A percentile compares a stretch with the other conserved stretches of the same genome.
Conservation (phyloP, 345 rosid species). For the Eucalyptus paniculata region DNA sequence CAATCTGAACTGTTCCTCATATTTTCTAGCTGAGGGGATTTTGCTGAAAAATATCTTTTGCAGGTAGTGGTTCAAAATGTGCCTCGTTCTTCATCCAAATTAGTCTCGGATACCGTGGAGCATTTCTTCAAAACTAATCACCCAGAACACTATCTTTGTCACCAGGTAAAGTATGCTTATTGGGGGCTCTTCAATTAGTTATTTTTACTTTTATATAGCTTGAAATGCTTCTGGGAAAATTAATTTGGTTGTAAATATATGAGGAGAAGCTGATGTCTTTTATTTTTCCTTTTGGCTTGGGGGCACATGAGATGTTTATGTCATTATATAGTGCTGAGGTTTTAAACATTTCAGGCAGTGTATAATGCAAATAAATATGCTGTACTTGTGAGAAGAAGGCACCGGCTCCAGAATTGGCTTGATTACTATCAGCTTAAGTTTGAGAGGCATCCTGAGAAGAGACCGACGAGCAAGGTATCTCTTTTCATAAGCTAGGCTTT, state of each 20-base stretch:
- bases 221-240: not conserved
- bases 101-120: conserved; percentile 51
- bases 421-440: conserved; percentile 75
- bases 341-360: conserved; percentile 41
- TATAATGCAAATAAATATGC: conserved; percentile 79
- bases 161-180: conserved; percentile 38
- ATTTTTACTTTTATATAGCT: not conserved
- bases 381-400: conserved; percentile 56
- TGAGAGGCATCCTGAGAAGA: conserved; percentile 76
- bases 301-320: not conserved
- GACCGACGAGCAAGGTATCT: conserved; percentile 59
- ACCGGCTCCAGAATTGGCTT: conserved; percentile 75
- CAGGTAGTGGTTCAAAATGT: conserved; percentile 92
- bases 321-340: not conserved
- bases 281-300: not conserved
- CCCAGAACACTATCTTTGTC: conserved; percentile 82
- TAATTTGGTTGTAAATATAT: not conserved
- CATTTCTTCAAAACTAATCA: conserved; percentile 79
- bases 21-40: not conserved
- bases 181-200: not conserved
- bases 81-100: conserved; percentile 49
- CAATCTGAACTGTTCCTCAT: not conserved
- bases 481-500: not conserved
- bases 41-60: not conserved
- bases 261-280: not conserved